Evolutionary conservation across 352 stramenopile genomes (phyloP), one percentile per base, ranked within the genome.

Genomic region (Phytophthora cajani): DNA sequence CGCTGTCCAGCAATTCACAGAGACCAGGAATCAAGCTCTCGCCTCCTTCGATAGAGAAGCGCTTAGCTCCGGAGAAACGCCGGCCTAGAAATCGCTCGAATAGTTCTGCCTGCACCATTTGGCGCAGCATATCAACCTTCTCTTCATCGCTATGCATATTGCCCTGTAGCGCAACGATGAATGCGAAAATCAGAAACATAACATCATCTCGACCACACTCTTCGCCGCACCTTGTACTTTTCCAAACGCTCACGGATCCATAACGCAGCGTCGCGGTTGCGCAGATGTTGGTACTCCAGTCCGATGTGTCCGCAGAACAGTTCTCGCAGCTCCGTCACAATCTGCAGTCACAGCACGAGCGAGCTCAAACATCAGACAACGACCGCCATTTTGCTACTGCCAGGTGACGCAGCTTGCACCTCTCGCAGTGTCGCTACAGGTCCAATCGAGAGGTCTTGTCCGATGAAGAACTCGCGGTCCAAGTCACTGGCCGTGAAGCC

Each of bases 251-350:
- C 77, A 14, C 84, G 87, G 64, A 96, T 93, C 87, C 87, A 94
- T 14, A 94, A 67, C 40, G 85, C 85, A 16, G 85, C 97, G 50
- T 99, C 86, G 14, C 89, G 88, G 77, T 98, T 97, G 32, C 85
- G 88, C 67, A 99, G 95, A 74, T 99, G 98, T 84, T 99, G 98
- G 76, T 99, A 99, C 79, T 99, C 97, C 6, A 98, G 94, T 17
- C 94, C 98, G 60, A 99, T 92, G 44, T 92, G 98, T 23, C 94
- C 90, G 65, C 98, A 99, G 71, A 99, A 99, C 16, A 98, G 97
- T 67, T 97, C 91, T 36, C 93, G 83, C 23, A 99, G 79, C 67
- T 98, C 81, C 2, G 91, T 91, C 2, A 99, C 72, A 69, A 99
- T 97, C 82, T 98, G 76, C 27, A 58, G 72, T 61, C 9, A 98